These are phyloP conservation scores for Inga oerstediana DNA, from an alignment of 306 rosid species.

Conservation along the genomic window DNA sequence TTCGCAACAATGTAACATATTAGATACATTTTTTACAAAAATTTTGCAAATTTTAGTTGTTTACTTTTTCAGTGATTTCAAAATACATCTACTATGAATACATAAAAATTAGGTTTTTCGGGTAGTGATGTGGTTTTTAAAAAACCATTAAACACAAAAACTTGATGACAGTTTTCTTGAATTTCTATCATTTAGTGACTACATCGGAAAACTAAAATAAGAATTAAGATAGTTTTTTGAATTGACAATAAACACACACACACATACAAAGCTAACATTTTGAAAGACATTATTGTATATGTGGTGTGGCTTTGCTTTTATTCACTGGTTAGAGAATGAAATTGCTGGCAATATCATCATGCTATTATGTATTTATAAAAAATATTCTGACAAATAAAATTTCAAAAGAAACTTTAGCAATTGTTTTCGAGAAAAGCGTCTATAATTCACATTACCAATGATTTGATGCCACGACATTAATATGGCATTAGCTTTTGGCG, in stretches of 20 bases:
- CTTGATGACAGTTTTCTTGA: neutral
- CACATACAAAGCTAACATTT: neutral
- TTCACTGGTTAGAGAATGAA: neutral
- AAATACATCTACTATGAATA: neutral
- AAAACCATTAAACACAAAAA: neutral
- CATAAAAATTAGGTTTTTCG: neutral
- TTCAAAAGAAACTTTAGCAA: neutral
- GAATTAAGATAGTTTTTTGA: neutral
- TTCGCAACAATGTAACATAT: neutral
- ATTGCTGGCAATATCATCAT: neutral
- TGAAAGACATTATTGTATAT: neutral
- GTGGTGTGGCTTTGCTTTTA: neutral
- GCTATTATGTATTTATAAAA: no score
- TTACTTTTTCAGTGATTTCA: neutral
- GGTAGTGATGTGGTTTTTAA: neutral
- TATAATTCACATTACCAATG: no score
- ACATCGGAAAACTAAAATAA: neutral
- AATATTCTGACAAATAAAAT: neutral
- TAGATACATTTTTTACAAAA: neutral
- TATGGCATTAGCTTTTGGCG: neutral
- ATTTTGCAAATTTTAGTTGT: neutral
- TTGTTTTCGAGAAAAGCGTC: neutral
- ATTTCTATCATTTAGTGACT: neutral
- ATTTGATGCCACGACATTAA: neutral
- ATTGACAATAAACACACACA: neutral